Conservation (phyloP, 306 rosid genomes). For the Ormosia semicastrata region DNA sequence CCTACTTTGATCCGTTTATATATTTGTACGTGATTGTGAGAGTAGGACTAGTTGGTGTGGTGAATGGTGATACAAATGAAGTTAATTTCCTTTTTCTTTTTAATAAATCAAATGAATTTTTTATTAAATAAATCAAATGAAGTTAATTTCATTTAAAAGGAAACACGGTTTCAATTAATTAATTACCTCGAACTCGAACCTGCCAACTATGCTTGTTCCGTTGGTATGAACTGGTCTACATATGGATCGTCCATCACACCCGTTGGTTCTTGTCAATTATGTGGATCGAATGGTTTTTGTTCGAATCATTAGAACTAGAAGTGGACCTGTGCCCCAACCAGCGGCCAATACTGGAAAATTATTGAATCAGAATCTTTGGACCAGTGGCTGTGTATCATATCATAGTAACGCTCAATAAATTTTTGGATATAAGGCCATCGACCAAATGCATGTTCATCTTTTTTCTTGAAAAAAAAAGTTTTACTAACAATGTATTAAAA, state of each 20-base stretch:
- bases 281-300: not conserved
- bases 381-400: not conserved
- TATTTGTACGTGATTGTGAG: not conserved
- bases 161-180: slow-evolving; percentile 4
- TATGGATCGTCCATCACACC: no score
- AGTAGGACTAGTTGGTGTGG: not conserved
- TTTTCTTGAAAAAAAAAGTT: no score
- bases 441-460: no score
- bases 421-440: not conserved
- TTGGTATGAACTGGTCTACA: no score
- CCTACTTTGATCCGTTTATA: not conserved
- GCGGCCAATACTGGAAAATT: not conserved
- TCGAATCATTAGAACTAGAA: not conserved
- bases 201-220: no score
- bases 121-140: not conserved
- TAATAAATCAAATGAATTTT: not conserved
- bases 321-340: not conserved
- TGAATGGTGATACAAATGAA: not conserved
- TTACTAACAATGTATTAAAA: no score
- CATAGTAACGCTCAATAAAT: not conserved
- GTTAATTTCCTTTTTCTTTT: not conserved
- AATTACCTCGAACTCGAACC: not conserved
- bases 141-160: not conserved
- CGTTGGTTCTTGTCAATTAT: not conserved
- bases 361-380: not conserved